Evolutionary conservation across 495 filamentous ascomycete genomes (phyloP).

Genomic region (Penicillium subrubescens): DNA sequence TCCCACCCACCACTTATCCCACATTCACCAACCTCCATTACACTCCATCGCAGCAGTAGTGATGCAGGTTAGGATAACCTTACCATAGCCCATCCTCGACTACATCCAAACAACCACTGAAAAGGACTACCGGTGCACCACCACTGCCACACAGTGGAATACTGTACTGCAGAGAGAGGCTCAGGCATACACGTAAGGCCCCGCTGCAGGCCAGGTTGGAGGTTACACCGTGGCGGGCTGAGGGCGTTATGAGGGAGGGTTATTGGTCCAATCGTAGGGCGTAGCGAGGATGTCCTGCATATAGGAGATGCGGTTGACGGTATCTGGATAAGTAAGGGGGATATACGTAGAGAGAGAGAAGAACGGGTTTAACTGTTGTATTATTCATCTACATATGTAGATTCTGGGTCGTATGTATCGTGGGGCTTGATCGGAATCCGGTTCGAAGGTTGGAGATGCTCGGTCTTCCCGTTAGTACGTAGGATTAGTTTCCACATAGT

Average conservation of each 20-base stretch:
- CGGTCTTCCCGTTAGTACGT: not conserved
- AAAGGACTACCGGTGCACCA: slow-evolving; percentile 13
- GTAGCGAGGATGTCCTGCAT: slow-evolving; percentile 4
- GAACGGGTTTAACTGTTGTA: not conserved
- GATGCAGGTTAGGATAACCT: slow-evolving; percentile 24
- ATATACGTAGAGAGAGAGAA: no score
- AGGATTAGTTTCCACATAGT: no score
- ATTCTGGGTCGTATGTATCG: not conserved
- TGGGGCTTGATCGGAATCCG: not conserved
- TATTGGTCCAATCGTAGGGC: not conserved
- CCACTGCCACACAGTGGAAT: no score
- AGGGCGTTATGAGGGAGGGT: slow-evolving; percentile 3
- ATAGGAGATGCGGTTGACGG: not conserved
- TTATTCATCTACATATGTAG: not conserved
- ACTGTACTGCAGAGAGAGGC: no score
- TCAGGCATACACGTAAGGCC: slow-evolving; percentile 16
- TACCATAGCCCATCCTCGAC: slow-evolving; percentile 9
- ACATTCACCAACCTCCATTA: not conserved
- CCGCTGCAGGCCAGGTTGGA: slow-evolving; percentile 1
- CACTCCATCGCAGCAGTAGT: no score
- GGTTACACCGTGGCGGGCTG: slow-evolving; percentile 18
- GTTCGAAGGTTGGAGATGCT: not conserved
- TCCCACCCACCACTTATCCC: slow-evolving; percentile 16
- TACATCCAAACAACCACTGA: slow-evolving; percentile 5
- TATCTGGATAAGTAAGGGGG: not conserved